Evolutionary conservation across 2,329 filamentous ascomycete genomes (phyloP).

Genomic region (Tolypocladium ovalisporum): DNA sequence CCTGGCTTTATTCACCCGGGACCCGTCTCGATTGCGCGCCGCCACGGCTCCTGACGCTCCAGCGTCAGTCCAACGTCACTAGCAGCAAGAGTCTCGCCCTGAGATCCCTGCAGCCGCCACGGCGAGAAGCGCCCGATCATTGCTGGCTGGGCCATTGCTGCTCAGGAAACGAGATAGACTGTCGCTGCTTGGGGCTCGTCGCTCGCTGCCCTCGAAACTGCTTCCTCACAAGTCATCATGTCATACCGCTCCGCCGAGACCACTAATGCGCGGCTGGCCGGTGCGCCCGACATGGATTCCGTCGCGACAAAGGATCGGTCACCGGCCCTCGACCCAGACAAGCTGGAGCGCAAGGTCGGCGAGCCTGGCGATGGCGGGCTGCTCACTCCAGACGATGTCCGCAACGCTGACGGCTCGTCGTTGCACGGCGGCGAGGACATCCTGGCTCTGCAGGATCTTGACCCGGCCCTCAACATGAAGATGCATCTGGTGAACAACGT

Average conservation of each 20-base stretch:
- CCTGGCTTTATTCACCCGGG: not conserved
- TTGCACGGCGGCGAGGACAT: slow-evolving; percentile 32
- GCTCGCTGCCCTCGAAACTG: no score
- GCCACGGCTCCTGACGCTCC: not conserved
- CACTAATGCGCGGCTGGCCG: not conserved
- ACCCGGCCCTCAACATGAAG: slow-evolving; percentile 52
- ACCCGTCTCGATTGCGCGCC: not conserved
- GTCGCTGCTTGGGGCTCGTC: not conserved
- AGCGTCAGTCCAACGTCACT: not conserved
- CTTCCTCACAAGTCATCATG: no score
- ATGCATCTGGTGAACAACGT: slow-evolving; percentile 62
- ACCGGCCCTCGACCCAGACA: slow-evolving; percentile 1
- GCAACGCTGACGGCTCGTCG: slow-evolving; percentile 10
- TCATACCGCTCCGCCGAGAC: no score
- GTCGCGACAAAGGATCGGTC: not conserved
- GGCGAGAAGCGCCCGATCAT: not conserved
- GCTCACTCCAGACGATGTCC: slow-evolving; percentile 2
- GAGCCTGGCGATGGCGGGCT: not conserved
- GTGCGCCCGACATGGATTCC: not conserved
- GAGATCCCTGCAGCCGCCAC: not conserved
- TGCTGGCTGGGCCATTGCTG: not conserved
- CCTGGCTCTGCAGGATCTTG: slow-evolving; percentile 43
- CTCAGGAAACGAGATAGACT: not conserved
- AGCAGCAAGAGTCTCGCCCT: not conserved
- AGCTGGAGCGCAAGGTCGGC: slow-evolving; percentile 6